Evolutionary conservation across 1,284 basidiomycete species (phyloP).

Genomic region (Rhodotorula mucilaginosa): DNA sequence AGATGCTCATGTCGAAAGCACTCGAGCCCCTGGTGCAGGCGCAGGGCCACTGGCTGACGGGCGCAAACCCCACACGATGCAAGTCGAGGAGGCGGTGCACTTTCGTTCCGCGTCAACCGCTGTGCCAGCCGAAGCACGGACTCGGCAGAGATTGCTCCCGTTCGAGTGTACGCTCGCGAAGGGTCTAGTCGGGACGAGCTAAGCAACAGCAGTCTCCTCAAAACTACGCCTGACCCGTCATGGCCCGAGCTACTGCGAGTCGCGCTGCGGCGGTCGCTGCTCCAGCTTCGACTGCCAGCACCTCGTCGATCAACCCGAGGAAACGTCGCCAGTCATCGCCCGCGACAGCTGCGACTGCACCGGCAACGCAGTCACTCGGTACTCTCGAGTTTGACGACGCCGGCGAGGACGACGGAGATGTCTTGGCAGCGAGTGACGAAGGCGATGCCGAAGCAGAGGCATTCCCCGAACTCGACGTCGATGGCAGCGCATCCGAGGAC

Average conservation of each 20-base stretch:
- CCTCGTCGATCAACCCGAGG: slow-evolving; percentile 13
- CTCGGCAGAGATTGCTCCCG: background rate
- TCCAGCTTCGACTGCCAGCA: background rate
- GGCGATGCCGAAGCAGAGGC: slow-evolving; percentile 46
- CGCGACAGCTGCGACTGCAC: background rate
- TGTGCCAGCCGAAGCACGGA: background rate
- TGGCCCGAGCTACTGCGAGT: background rate
- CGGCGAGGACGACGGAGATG: slow-evolving; percentile 20
- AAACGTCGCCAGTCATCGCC: slow-evolving; percentile 24
- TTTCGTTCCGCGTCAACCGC: background rate
- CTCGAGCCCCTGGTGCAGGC: no score
- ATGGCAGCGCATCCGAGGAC: slow-evolving; percentile 49
- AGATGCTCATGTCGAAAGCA: no score
- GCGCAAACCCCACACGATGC: background rate
- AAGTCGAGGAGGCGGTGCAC: slow-evolving; percentile 1
- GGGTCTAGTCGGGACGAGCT: background rate
- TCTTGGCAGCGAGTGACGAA: slow-evolving; percentile 8
- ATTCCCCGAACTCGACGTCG: slow-evolving; percentile 54
- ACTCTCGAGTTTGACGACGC: slow-evolving; percentile 34
- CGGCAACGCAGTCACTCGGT: slow-evolving; percentile 17
- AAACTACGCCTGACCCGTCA: background rate
- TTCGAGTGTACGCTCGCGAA: background rate
- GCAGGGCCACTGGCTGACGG: background rate
- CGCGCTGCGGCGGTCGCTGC: background rate
- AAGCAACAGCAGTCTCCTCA: background rate